Percentiles rank a stretch among this genome's conserved stretches.
Conservation (phyloP, 2,329 filamentous ascomycete species). For the Samsoniella hepiali region DNA sequence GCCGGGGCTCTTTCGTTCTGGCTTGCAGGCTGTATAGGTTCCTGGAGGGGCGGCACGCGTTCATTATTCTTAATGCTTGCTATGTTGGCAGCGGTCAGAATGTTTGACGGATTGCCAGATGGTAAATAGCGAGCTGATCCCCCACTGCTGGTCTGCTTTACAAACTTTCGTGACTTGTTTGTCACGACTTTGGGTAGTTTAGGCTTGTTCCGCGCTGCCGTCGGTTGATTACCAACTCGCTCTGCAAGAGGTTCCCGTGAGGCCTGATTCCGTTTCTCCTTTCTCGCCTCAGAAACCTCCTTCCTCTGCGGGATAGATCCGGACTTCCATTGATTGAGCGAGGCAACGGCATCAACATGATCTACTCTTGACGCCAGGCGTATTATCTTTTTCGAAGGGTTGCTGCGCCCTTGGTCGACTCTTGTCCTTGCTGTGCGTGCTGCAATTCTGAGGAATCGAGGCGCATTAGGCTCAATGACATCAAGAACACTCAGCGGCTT, state of each 20-base stretch:
- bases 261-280: constrained; percentile 19
- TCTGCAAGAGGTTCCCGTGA: constrained; percentile 23
- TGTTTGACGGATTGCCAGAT: not conserved
- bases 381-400: constrained; percentile 54
- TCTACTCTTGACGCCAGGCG: constrained; percentile 59
- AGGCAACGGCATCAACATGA: constrained; percentile 53
- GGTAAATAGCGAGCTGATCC: constrained; percentile 22
- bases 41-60: not conserved
- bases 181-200: constrained; percentile 3
- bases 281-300: constrained; percentile 30
- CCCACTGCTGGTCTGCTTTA: constrained; percentile 29
- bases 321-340: constrained; percentile 54
- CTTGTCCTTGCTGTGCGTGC: constrained; percentile 53
- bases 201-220: not conserved
- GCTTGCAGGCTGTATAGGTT: not conserved
- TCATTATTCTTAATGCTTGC: not conserved
- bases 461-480: constrained; percentile 50
- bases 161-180: constrained; percentile 27
- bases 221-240: constrained; percentile 25
- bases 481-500: constrained; percentile 57
- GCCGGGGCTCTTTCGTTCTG: not conserved
- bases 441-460: constrained; percentile 58
- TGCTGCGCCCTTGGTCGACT: constrained; percentile 50
- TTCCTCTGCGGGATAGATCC: constrained; percentile 47
- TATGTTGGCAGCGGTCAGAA: not conserved